Percentiles rank a stretch among this genome's conserved stretches.
Evolutionary conservation across 768 basidiomycete genomes (phyloP).

Genomic region (Trametes coccinea): DNA sequence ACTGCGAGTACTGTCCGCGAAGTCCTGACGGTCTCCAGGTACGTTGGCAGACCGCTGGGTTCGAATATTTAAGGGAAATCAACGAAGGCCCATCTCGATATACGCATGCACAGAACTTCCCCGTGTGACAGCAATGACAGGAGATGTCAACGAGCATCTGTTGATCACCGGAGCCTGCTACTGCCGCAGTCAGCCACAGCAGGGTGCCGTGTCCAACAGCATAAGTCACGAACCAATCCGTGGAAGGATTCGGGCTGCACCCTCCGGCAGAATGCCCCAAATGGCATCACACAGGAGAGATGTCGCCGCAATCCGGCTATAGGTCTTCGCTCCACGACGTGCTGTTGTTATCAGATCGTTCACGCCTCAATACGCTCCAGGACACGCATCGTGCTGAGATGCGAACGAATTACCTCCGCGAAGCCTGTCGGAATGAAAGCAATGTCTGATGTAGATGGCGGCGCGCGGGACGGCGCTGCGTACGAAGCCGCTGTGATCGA

Average conservation of each 20-base stretch:
- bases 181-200: not conserved
- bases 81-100: not conserved
- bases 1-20: not conserved
- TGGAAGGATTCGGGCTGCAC: not conserved
- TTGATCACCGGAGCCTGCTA: constrained; percentile 9
- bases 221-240: not conserved
- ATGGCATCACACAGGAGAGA: not conserved
- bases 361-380: too few species aligned
- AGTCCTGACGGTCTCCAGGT: constrained; percentile 2
- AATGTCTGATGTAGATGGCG: not conserved
- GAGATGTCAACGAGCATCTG: constrained; percentile 7
- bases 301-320: not conserved
- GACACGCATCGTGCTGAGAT: not conserved
- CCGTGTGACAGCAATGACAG: not conserved
- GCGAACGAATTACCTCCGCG: not conserved
- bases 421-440: constrained; percentile 1
- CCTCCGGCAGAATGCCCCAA: too few species aligned
- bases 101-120: not conserved
- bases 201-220: not conserved
- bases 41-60: not conserved
- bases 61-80: not conserved
- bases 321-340: not conserved
- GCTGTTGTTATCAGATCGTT: not conserved
- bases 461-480: too few species aligned
- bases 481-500: constrained; percentile 1